Percentiles rank a stretch among this genome's conserved stretches.
These are phyloP conservation scores for Aspergillus phoenicis DNA, from an alignment of 2,329 filamentous ascomycete species.

Conservation along the genomic window DNA sequence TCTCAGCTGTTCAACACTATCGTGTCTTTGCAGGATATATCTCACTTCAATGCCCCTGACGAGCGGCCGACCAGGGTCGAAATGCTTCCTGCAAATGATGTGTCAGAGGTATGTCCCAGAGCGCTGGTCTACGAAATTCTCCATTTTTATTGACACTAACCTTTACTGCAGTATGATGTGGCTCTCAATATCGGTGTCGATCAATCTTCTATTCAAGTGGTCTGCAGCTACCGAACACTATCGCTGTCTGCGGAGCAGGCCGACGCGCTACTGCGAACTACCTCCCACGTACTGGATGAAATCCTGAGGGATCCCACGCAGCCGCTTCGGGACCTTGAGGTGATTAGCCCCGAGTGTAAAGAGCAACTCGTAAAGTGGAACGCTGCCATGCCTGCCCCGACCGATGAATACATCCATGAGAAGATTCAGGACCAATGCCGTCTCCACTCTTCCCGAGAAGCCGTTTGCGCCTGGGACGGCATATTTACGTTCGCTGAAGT, in stretches of 20 bases:
- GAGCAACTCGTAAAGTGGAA: background rate
- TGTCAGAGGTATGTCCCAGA: background rate
- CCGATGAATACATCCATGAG: background rate
- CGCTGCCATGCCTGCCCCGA: background rate
- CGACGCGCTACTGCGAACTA: background rate
- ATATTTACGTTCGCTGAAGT: constrained; percentile 8
- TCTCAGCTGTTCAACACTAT: background rate
- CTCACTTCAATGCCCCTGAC: background rate
- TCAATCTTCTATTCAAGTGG: background rate
- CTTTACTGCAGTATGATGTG: background rate
- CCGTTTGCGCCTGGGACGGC: background rate
- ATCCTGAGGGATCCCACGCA: background rate
- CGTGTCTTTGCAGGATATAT: background rate
- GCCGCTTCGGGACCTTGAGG: background rate
- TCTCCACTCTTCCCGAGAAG: background rate
- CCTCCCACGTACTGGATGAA: background rate
- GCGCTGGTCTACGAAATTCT: background rate
- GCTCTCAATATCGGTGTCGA: background rate
- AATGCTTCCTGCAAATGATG: background rate
- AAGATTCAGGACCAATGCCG: background rate
- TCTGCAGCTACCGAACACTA: background rate
- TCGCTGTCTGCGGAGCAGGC: background rate
- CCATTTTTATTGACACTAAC: background rate
- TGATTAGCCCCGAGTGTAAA: background rate
- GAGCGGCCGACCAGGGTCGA: background rate